Conservation (phyloP, 176 grass and related monocot species). For the Rhynchospora tenuis region DNA sequence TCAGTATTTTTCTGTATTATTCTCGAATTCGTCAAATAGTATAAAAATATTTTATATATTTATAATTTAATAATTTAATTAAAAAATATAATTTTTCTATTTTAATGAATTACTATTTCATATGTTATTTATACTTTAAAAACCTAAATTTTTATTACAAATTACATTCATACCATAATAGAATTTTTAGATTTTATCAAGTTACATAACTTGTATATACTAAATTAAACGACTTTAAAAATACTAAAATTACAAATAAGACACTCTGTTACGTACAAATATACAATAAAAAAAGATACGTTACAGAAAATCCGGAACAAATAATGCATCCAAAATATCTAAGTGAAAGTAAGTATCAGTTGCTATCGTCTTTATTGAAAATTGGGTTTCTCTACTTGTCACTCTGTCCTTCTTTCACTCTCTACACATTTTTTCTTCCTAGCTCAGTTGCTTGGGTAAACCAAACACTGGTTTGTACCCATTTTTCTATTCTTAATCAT, state of each 20-base stretch:
- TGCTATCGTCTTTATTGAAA: slow-evolving; percentile 1
- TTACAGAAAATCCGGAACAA: background rate
- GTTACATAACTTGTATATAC: no score
- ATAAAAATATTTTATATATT: no score
- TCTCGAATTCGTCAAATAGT: no score
- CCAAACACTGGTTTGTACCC: background rate
- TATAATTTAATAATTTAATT: no score
- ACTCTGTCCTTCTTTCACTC: background rate
- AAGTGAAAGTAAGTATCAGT: background rate
- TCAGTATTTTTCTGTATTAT: no score
- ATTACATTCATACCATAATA: no score
- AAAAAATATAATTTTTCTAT: no score
- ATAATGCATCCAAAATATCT: slow-evolving; percentile 14
- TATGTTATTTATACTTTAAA: no score
- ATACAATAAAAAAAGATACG: background rate
- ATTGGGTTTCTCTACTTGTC: background rate
- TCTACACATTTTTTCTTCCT: background rate
- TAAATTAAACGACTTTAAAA: no score
- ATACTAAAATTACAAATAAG: background rate
- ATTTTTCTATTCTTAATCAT: background rate
- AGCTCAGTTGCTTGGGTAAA: background rate
- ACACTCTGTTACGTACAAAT: background rate
- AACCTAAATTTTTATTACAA: no score
- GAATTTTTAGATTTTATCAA: no score
- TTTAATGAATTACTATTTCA: no score